A percentile compares a stretch with the other conserved stretches of the same genome.
Conservation (phyloP, 2,329 filamentous ascomycete species). For the Ophiostoma fasciatum region DNA sequence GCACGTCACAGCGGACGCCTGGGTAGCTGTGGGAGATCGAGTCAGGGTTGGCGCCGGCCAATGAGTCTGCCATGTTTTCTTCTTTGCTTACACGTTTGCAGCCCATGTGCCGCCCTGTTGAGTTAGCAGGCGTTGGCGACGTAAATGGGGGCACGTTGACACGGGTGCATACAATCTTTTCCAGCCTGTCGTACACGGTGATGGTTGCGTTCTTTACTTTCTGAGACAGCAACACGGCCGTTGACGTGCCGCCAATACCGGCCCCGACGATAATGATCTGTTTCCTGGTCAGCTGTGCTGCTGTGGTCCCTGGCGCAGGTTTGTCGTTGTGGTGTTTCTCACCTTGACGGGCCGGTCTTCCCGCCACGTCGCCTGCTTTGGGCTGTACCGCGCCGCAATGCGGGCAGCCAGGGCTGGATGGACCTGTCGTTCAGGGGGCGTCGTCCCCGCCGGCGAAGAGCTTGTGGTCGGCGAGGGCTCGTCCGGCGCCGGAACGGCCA, state of each 20-base stretch:
- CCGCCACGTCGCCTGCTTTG: background rate
- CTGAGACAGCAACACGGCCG: background rate
- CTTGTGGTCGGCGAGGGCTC: no score
- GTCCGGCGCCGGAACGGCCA: no score
- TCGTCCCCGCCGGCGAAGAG: no score
- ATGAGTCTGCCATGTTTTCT: background rate
- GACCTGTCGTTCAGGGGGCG: background rate
- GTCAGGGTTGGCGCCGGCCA: background rate
- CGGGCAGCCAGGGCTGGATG: conserved; percentile 1
- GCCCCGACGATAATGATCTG: background rate
- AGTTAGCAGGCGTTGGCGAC: background rate
- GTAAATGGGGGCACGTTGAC: no score
- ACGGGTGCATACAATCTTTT: no score
- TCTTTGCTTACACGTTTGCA: background rate
- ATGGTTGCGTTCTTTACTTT: background rate
- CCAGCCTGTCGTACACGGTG: background rate
- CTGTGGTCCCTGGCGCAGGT: background rate
- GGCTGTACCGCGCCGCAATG: background rate
- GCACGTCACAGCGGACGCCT: conserved; percentile 10
- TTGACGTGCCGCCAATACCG: background rate
- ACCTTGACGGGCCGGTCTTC: background rate
- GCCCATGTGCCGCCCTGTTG: conserved; percentile 8
- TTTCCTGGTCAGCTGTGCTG: background rate
- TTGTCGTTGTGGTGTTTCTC: no score
- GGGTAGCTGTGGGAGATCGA: conserved; percentile 8